These are phyloP conservation scores for Fusarium falciforme DNA, from an alignment of 2,329 filamentous ascomycete genomes.

Conservation along the genomic window DNA sequence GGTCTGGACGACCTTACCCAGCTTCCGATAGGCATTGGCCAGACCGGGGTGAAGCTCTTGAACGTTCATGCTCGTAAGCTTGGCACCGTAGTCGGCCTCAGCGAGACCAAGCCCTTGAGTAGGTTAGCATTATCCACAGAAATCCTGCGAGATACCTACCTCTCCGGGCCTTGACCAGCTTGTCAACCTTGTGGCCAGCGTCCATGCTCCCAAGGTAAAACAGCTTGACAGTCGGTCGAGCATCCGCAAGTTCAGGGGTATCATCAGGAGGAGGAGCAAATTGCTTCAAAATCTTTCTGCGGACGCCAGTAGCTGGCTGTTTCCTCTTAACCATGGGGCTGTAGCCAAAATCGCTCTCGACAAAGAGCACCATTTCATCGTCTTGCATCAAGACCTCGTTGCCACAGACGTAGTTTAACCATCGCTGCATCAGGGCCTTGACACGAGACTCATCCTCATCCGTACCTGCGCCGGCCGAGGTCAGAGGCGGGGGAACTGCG, in stretches of 20 bases:
- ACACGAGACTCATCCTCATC: constrained; percentile 94
- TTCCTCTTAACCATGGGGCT: constrained; percentile 95
- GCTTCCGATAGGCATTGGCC: constrained; percentile 90
- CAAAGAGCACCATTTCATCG: constrained; percentile 97
- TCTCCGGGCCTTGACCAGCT: constrained; percentile 89
- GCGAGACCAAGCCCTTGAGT: constrained; percentile 85
- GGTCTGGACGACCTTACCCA: constrained; percentile 92
- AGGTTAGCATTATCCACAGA: constrained; percentile 35
- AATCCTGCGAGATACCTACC: constrained; percentile 64
- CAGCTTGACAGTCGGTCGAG: constrained; percentile 89
- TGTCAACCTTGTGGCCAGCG: constrained; percentile 95
- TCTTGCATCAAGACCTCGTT: constrained; percentile 95
- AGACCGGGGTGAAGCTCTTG: constrained; percentile 93
- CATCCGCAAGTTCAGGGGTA: constrained; percentile 91
- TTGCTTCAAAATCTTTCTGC: constrained; percentile 96
- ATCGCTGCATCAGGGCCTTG: constrained; percentile 90
- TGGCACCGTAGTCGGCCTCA: constrained; percentile 93
- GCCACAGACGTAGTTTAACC: constrained; percentile 92
- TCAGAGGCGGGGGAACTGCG: constrained; percentile 92
- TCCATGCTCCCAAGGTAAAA: constrained; percentile 98
- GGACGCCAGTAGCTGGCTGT: constrained; percentile 94
- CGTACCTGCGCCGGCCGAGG: constrained; percentile 92
- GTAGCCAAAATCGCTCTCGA: constrained; percentile 99
- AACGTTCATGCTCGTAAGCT: constrained; percentile 85
- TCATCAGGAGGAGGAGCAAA: constrained; percentile 98